phyloP scores from a whole-genome alignment of 2,329 filamentous ascomycete genomes.

The Aaosphaeria pasadenensis region DNA sequence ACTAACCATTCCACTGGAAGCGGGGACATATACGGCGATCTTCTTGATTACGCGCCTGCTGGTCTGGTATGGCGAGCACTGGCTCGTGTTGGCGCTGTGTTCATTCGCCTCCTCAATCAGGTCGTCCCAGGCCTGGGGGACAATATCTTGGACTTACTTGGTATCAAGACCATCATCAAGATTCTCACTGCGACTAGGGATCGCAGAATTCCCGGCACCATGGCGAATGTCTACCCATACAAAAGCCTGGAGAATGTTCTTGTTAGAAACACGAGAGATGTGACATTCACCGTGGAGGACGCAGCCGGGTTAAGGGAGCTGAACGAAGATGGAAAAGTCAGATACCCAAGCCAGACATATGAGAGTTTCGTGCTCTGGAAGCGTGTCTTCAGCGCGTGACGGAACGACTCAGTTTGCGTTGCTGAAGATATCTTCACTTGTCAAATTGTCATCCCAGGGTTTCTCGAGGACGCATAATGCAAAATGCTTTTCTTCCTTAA shows the following conservation, averaged over 20 bases:
- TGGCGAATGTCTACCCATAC: slow-evolving; percentile 21
- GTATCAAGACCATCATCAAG: slow-evolving; percentile 23
- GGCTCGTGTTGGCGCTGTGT: slow-evolving; percentile 8
- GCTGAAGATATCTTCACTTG: too few relatives aligned
- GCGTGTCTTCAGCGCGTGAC: slow-evolving; percentile 12
- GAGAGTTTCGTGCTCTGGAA: slow-evolving; percentile 26
- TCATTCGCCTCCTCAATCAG: slow-evolving; percentile 14
- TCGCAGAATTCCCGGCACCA: slow-evolving; percentile 26
- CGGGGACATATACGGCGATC: slow-evolving; percentile 32
- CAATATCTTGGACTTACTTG: slow-evolving; percentile 23
- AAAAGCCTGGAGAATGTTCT: slow-evolving; percentile 10
- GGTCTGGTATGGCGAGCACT: slow-evolving; percentile 17
- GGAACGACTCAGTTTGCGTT: too few relatives aligned
- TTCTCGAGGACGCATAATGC: too few relatives aligned
- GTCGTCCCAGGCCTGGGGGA: slow-evolving; percentile 23
- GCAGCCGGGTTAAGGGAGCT: slow-evolving; percentile 15
- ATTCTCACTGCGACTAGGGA: slow-evolving; percentile 30
- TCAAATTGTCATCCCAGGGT: too few relatives aligned
- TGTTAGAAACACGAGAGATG: slow-evolving; percentile 3
- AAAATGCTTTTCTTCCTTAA: too few relatives aligned
- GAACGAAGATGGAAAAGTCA: slow-evolving; percentile 13
- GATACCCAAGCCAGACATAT: slow-evolving; percentile 30
- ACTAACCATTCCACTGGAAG: slow-evolving; percentile 17
- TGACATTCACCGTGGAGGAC: slow-evolving; percentile 8
- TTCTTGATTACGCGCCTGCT: slow-evolving; percentile 25